Conservation (phyloP, 192 early-diverging fungal genomes). For the Coemansia sp. region DNA sequence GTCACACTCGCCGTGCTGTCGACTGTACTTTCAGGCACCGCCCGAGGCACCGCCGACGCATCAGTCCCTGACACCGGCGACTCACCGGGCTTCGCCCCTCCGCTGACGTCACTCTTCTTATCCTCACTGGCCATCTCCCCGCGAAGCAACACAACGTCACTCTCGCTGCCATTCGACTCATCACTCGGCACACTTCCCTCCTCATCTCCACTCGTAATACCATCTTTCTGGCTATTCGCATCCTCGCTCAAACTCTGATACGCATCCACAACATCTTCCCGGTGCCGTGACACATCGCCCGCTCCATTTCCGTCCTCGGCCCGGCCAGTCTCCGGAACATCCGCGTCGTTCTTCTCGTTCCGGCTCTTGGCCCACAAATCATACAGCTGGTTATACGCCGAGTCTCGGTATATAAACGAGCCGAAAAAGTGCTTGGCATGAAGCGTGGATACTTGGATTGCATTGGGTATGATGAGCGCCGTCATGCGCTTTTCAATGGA, state of each 20-base stretch:
- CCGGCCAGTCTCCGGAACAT: constrained; percentile 45
- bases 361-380: constrained; percentile 62
- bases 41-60: constrained; percentile 14
- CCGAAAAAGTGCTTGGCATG: constrained; percentile 77
- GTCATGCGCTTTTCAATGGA: constrained; percentile 84
- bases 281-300: constrained; percentile 38
- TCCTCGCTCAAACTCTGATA: constrained; percentile 50
- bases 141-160: constrained; percentile 1
- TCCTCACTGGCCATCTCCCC: too few relatives aligned
- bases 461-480: constrained; percentile 85
- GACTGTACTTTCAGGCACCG: constrained; percentile 6
- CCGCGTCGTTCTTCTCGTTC: constrained; percentile 35
- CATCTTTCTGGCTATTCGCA: background rate
- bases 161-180: constrained; percentile 15
- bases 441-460: constrained; percentile 77
- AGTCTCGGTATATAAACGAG: constrained; percentile 84
- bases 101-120: background rate
- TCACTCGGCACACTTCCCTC: background rate
- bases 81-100: background rate
- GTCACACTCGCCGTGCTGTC: constrained; percentile 1
- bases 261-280: constrained; percentile 26
- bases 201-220: background rate
- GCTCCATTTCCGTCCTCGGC: constrained; percentile 40
- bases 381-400: constrained; percentile 68
- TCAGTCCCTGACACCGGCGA: constrained; percentile 14